Evolutionary conservation across 2,329 filamentous ascomycete genomes (phyloP).

Genomic region (Sclerotiophoma versabilis): DNA sequence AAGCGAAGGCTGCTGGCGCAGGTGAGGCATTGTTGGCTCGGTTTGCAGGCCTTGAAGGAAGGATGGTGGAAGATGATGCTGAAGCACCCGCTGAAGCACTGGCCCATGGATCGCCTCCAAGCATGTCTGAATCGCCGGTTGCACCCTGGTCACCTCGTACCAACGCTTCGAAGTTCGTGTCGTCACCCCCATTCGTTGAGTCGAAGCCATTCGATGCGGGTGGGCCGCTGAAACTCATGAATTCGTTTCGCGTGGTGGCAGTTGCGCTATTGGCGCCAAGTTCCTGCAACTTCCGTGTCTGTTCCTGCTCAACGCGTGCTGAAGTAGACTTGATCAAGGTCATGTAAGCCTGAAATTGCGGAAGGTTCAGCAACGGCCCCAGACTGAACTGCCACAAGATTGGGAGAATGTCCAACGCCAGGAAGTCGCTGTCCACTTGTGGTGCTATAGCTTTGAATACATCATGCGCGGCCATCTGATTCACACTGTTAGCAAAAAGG

Average conservation of each 20-base stretch:
- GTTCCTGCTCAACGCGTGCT: slow-evolving; percentile 82
- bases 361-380: slow-evolving; percentile 84
- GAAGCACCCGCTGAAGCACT: slow-evolving; percentile 43
- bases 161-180: slow-evolving; percentile 85
- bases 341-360: slow-evolving; percentile 90
- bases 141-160: slow-evolving; percentile 71
- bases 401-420: slow-evolving; percentile 89
- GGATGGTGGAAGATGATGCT: slow-evolving; percentile 29
- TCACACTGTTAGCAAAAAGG: not conserved
- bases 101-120: slow-evolving; percentile 55
- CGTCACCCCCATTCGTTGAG: slow-evolving; percentile 62
- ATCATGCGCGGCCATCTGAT: slow-evolving; percentile 78
- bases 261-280: slow-evolving; percentile 68
- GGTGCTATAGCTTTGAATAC: slow-evolving; percentile 85
- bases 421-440: slow-evolving; percentile 85
- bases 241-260: slow-evolving; percentile 67
- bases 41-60: slow-evolving; percentile 43
- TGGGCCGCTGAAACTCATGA: slow-evolving; percentile 70
- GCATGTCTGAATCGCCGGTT: slow-evolving; percentile 46
- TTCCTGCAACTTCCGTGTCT: slow-evolving; percentile 86
- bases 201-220: slow-evolving; percentile 63
- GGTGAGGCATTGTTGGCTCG: slow-evolving; percentile 38
- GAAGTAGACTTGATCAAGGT: slow-evolving; percentile 82
- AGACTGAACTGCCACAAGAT: slow-evolving; percentile 91
- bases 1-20: slow-evolving; percentile 55